Percentiles rank a stretch among this genome's conserved stretches.
Conservation (phyloP, 2,329 filamentous ascomycete species). For the Aspergillus sp. region DNA sequence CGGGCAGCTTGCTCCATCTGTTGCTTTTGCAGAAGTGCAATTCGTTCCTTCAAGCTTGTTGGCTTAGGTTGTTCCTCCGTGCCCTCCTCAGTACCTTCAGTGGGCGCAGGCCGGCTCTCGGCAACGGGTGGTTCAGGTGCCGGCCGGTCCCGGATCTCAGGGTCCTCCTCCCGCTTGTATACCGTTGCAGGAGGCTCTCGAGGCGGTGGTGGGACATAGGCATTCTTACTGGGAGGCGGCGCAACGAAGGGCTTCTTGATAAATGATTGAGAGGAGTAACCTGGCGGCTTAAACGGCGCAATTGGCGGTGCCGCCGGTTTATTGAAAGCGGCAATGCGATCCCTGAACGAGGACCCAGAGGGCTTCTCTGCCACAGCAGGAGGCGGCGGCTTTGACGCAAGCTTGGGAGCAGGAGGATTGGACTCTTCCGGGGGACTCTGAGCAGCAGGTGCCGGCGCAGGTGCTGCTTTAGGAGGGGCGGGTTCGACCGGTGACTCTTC, state of each 20-base stretch:
- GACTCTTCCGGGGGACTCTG: slow-evolving; percentile 29
- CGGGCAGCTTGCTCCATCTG: slow-evolving; percentile 85
- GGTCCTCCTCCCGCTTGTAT: slow-evolving; percentile 86
- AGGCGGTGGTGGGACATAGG: slow-evolving; percentile 76
- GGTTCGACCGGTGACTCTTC: slow-evolving; percentile 28
- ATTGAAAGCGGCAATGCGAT: slow-evolving; percentile 97
- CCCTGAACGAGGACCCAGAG: slow-evolving; percentile 74
- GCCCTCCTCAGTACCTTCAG: slow-evolving; percentile 54
- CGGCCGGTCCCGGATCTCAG: slow-evolving; percentile 43
- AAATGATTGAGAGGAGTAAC: slow-evolving; percentile 63
- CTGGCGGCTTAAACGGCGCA: slow-evolving; percentile 82
- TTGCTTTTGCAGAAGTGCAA: slow-evolving; percentile 89
- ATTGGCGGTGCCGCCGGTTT: slow-evolving; percentile 80
- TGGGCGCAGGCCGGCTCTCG: slow-evolving; percentile 29
- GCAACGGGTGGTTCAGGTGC: slow-evolving; percentile 36
- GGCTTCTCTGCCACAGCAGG: slow-evolving; percentile 71
- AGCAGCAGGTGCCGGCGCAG: slow-evolving; percentile 27
- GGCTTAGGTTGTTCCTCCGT: slow-evolving; percentile 83
- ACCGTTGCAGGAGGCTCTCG: slow-evolving; percentile 73
- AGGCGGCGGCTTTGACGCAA: slow-evolving; percentile 61
- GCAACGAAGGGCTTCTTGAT: slow-evolving; percentile 97
- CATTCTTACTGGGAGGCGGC: slow-evolving; percentile 87
- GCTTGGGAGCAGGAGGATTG: slow-evolving; percentile 41
- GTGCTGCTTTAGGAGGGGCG: slow-evolving; percentile 25
- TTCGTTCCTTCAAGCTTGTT: slow-evolving; percentile 89